Percentiles rank a stretch among this genome's conserved stretches.
phyloP scores from a whole-genome alignment of 148 eudicot species.

The Arbutus unedo region DNA sequence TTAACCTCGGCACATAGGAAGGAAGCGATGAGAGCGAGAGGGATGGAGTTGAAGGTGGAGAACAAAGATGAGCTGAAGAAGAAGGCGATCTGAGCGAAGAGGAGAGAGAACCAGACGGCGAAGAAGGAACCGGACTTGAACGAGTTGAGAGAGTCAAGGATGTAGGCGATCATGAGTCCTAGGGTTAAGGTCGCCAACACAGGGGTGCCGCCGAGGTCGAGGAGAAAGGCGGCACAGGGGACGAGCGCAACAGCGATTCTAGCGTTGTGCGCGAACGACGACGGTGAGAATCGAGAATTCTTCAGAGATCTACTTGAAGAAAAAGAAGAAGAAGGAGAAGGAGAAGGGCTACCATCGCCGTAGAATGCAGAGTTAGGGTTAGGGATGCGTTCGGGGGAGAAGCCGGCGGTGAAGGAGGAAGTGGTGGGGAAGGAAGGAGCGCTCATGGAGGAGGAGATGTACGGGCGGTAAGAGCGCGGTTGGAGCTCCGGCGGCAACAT shows the following conservation, averaged over 20 bases:
- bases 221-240: constrained; percentile 72
- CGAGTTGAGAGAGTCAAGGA: constrained; percentile 71
- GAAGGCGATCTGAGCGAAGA: constrained; percentile 72
- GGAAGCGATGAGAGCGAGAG: constrained; percentile 47
- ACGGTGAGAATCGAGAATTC: constrained; percentile 44
- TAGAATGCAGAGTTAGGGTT: constrained; percentile 33
- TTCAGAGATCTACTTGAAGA: constrained; percentile 32
- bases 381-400: constrained; percentile 44
- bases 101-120: constrained; percentile 76
- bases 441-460: constrained; percentile 54
- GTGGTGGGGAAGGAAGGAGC: constrained; percentile 50
- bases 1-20: constrained; percentile 51
- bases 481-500: constrained; percentile 82
- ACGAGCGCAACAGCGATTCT: constrained; percentile 65
- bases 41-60: constrained; percentile 44
- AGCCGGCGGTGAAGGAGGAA: constrained; percentile 27
- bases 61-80: constrained; percentile 52
- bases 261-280: constrained; percentile 57
- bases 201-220: constrained; percentile 88
- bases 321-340: constrained; percentile 23
- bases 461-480: constrained; percentile 57
- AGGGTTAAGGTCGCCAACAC: constrained; percentile 56
- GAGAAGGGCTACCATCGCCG: constrained; percentile 14
- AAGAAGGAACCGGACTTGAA: constrained; percentile 79
- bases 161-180: constrained; percentile 70